These are phyloP conservation scores for Tulasnella sp. DNA, from an alignment of 768 basidiomycete genomes.

Conservation along the genomic window DNA sequence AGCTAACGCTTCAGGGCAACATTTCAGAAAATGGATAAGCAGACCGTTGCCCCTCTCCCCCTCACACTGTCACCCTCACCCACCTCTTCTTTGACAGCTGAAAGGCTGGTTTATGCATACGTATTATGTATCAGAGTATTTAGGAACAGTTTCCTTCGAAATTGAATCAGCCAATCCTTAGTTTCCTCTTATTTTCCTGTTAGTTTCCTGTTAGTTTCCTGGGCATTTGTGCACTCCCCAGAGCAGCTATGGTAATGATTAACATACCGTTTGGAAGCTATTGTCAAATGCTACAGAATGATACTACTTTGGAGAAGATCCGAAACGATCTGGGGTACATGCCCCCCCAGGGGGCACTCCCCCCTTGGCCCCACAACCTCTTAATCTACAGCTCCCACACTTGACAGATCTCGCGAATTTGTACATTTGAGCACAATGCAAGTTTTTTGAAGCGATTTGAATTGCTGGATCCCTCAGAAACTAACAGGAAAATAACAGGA, in stretches of 20 bases:
- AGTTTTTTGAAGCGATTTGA: not conserved
- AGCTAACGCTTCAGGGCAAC: no score
- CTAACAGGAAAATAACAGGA: not conserved
- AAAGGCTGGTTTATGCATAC: no score
- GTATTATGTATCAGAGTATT: no score
- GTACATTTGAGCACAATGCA: not conserved
- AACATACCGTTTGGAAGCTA: not conserved
- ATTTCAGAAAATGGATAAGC: no score
- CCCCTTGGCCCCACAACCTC: no score
- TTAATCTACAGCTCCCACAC: not conserved
- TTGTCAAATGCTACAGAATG: not conserved
- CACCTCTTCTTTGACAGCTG: no score
- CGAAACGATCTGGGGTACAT: no score
- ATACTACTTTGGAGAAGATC: not conserved
- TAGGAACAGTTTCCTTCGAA: no score
- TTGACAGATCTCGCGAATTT: not conserved
- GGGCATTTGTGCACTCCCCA: not conserved
- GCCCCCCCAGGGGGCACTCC: no score
- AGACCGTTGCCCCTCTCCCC: no score
- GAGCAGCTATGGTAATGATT: not conserved
- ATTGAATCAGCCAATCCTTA: not conserved
- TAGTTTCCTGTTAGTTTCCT: not conserved
- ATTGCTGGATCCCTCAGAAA: not conserved
- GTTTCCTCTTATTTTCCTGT: not conserved
- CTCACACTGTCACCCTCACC: no score